Evolutionary conservation across 2,329 filamentous ascomycete species (phyloP).

Genomic region (Zymoseptoria crescenta): DNA sequence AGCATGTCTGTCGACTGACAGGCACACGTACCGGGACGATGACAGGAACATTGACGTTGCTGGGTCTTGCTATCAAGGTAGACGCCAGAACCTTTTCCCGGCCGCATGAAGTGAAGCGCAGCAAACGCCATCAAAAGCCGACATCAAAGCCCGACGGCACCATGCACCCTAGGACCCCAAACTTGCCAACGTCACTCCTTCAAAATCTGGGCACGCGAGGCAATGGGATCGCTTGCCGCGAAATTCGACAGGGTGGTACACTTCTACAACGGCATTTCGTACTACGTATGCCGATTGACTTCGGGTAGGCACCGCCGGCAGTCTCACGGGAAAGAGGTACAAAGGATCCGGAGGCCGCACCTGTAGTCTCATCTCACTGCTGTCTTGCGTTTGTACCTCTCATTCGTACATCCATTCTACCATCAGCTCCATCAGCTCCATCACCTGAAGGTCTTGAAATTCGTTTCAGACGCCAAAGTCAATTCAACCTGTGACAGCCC

Average conservation of each 20-base stretch:
- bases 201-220: neutral
- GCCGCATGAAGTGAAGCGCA: neutral
- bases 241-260: neutral
- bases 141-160: neutral
- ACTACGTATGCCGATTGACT: neutral
- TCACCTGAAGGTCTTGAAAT: neutral
- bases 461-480: neutral
- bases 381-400: neutral
- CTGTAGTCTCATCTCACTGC: neutral
- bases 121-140: neutral
- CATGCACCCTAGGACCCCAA: neutral
- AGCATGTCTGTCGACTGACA: too few relatives aligned
- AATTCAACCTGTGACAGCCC: neutral
- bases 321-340: conserved; percentile 1
- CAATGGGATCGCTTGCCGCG: neutral
- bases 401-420: neutral
- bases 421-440: too few relatives aligned
- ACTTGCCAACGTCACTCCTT: neutral
- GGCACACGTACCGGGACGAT: too few relatives aligned
- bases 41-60: too few relatives aligned
- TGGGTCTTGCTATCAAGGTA: too few relatives aligned
- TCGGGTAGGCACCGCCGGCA: conserved; percentile 4
- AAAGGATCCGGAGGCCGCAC: neutral
- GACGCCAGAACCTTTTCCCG: neutral
- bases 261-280: neutral